A percentile compares a stretch with the other conserved stretches of the same genome.
Evolutionary conservation across 2,329 filamentous ascomycete species (phyloP).

Genomic region (Colletotrichum noveboracense): DNA sequence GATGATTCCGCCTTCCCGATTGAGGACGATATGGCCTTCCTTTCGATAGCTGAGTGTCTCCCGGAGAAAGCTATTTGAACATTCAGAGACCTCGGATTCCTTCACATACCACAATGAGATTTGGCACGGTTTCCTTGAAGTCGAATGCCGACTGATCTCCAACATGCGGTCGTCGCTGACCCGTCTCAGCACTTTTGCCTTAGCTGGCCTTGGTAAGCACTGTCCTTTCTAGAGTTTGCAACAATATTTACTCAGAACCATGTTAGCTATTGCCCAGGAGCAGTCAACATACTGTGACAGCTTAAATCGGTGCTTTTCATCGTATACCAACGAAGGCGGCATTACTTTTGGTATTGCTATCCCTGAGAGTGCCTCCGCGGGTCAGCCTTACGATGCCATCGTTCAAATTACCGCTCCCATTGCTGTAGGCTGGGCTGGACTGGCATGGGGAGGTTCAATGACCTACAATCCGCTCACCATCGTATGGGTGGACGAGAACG

Average conservation of each 20-base stretch:
- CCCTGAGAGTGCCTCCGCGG: conserved; percentile 31
- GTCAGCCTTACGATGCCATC: conserved; percentile 42
- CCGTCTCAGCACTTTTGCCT: conserved; percentile 1
- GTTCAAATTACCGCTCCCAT: conserved; percentile 46
- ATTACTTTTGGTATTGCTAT: conserved; percentile 40
- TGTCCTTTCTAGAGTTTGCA: background rate
- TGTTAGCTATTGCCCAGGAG: background rate
- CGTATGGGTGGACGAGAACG: conserved; percentile 45
- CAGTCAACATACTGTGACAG: conserved; percentile 25
- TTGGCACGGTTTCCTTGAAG: background rate
- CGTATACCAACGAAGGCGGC: conserved; percentile 28
- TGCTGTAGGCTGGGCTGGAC: conserved; percentile 46
- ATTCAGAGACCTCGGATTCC: background rate
- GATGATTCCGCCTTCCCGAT: background rate
- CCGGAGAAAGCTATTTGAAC: background rate
- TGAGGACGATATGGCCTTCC: background rate
- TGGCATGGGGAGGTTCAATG: conserved; percentile 51
- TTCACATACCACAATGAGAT: background rate
- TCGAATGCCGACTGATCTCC: background rate
- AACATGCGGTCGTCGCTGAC: conserved; percentile 19
- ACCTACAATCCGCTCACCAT: conserved; percentile 47
- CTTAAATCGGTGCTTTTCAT: conserved; percentile 24
- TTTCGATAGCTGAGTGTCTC: background rate
- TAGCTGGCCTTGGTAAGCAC: conserved; percentile 14
- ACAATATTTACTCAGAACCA: background rate